Base-by-base conservation (phyloP, 805 yeast species). In the Wickerhamomyces rabaulensis region DNA sequence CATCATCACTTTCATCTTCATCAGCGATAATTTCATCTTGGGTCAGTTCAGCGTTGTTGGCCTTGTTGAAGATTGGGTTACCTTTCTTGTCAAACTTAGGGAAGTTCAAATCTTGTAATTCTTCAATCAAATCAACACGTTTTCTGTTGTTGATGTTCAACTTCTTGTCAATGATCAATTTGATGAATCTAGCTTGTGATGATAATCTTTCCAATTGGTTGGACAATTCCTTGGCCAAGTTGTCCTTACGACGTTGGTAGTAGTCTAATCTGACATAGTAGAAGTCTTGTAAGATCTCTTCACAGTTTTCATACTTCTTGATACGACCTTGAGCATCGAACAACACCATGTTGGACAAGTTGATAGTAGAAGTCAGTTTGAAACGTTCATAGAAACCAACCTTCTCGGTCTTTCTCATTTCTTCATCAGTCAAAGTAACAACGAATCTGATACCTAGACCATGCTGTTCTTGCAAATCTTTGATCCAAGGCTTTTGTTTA, bases 401-500 rank as follows among this genome's bases (percentile, higher is more conserved):
- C 43, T 73, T 73, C 51, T 75, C 70, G 0, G 96, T 77, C 57
- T 87, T 87, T 21, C 68, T 75, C 98, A 94, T 92, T 61, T 92
- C 96, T 41, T 82, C 92, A 44, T 75, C 77, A 10, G 82, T 69
- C 52, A 94, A 68, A 31, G 80, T 87, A 25, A 94, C 79, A 23
- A 87, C 80, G 59, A 94, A 94, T 51, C 82, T 79, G 52, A 94
- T 82, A 37, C 82, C 84, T 47, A 80, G 73, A 16, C 89, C 87
- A 65, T 94, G 99, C 63, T 92, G 96, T 61, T 94, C 99, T 55
- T 84, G 89, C 82, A 91, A 79, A 65, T 92, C 97, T 55, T 88
- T 91, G 51, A 92, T 89, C 95, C 97, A 92, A 21, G 90, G 79
- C 48, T 74, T 74, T 16, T 66, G 69, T 59, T 84, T 89, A 31